These are phyloP conservation scores for Ramularia endophylla DNA, from an alignment of 2,329 filamentous ascomycete species.

Conservation along the genomic window DNA sequence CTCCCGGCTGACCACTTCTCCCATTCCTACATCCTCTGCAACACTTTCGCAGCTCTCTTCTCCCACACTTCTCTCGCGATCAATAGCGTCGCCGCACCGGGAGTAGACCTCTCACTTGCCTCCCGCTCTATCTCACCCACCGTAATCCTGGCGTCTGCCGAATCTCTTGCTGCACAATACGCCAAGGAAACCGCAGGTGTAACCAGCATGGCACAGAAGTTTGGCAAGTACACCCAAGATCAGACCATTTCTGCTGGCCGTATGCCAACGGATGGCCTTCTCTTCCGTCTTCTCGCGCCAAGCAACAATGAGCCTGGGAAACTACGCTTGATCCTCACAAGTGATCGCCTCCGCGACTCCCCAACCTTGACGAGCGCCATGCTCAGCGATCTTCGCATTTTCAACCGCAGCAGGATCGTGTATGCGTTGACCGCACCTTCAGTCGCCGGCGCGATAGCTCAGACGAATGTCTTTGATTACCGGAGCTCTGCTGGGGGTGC, in stretches of 20 bases:
- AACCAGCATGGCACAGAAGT: constrained; percentile 56
- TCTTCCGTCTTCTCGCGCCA: constrained; percentile 57
- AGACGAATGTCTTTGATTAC: constrained; percentile 87
- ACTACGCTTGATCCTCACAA: constrained; percentile 73
- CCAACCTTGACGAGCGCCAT: constrained; percentile 62
- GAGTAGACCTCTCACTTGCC: constrained; percentile 65
- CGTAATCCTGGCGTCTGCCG: constrained; percentile 70
- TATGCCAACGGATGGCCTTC: constrained; percentile 61
- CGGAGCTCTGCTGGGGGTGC: constrained; percentile 46
- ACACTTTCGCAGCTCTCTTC: constrained; percentile 77
- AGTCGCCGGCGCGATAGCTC: constrained; percentile 84
- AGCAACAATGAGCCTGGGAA: constrained; percentile 59
- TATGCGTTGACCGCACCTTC: constrained; percentile 77
- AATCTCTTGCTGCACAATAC: constrained; percentile 65
- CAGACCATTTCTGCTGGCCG: constrained; percentile 66
- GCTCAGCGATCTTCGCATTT: constrained; percentile 75
- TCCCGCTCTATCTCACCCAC: constrained; percentile 73
- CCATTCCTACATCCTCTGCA: constrained; percentile 68
- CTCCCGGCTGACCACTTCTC: constrained; percentile 77
- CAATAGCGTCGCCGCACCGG: constrained; percentile 75
- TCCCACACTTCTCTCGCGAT: constrained; percentile 80
- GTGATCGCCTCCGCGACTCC: constrained; percentile 58
- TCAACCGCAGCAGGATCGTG: constrained; percentile 71
- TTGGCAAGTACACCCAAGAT: constrained; percentile 66
- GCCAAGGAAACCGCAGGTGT: constrained; percentile 49